Evolutionary conservation across 2,329 filamentous ascomycete genomes (phyloP).

Genomic region (Neonectria punicea): DNA sequence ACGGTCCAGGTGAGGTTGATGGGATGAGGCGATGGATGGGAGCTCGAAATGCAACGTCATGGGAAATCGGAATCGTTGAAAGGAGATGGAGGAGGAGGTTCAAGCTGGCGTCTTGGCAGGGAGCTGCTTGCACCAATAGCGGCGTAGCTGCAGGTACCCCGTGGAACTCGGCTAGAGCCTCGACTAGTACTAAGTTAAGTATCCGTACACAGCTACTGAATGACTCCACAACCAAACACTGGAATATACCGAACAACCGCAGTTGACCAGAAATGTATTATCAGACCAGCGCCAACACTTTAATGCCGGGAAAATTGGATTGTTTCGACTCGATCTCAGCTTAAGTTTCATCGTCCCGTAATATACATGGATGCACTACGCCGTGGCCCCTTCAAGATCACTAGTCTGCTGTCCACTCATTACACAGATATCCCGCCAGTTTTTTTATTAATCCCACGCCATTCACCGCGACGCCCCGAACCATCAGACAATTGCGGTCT

Average conservation of each 20-base stretch:
- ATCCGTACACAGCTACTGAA: background rate
- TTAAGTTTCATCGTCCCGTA: background rate
- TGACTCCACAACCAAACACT: constrained; percentile 19
- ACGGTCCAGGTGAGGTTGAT: constrained; percentile 12
- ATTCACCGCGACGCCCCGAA: background rate
- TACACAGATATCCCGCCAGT: background rate
- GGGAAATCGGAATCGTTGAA: constrained; percentile 35
- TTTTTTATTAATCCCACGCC: background rate
- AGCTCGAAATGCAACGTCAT: constrained; percentile 43
- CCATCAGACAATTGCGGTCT: background rate
- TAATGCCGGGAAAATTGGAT: background rate
- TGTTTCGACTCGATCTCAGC: background rate
- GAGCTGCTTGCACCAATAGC: constrained; percentile 37
- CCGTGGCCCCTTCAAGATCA: too few relatives aligned
- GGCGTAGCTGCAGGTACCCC: constrained; percentile 33
- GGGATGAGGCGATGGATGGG: constrained; percentile 27
- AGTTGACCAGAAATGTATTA: background rate
- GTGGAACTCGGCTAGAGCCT: constrained; percentile 25
- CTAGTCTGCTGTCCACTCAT: too few relatives aligned
- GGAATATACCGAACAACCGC: background rate
- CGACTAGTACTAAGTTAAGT: background rate
- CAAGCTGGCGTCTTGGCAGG: constrained; percentile 38
- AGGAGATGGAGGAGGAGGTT: constrained; percentile 46
- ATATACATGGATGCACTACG: background rate
- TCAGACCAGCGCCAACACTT: background rate